Conservation (phyloP, 768 basidiomycete genomes). For the Hypsizygus marmoreus region DNA sequence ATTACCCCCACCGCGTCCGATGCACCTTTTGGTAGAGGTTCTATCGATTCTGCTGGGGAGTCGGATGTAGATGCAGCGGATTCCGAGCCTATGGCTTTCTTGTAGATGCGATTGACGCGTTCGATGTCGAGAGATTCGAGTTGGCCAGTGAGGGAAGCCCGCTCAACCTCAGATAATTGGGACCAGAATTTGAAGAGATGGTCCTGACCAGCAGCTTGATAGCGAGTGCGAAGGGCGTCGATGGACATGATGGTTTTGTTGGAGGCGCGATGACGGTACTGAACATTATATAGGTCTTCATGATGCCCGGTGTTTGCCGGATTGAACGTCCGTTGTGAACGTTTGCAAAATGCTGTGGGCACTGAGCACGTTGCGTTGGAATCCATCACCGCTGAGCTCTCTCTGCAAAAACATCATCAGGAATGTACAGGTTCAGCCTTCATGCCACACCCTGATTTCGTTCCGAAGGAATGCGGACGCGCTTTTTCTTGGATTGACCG, state of each 20-base stretch:
- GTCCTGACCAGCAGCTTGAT: slow-evolving; percentile 79
- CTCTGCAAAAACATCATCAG: too few species aligned
- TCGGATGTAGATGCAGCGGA: slow-evolving; percentile 43
- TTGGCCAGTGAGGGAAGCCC: slow-evolving; percentile 63
- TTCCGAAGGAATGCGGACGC: too few species aligned
- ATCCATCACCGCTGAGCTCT: too few species aligned
- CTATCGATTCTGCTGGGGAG: slow-evolving; percentile 54
- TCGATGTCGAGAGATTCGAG: slow-evolving; percentile 82
- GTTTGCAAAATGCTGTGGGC: not conserved
- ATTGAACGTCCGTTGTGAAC: not conserved
- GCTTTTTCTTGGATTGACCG: too few species aligned
- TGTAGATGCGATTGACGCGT: slow-evolving; percentile 88
- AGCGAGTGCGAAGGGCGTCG: slow-evolving; percentile 60
- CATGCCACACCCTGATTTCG: too few species aligned
- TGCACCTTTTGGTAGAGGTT: slow-evolving; percentile 79
- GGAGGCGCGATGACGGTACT: slow-evolving; percentile 8
- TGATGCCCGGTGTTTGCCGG: slow-evolving; percentile 22
- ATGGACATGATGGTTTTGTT: slow-evolving; percentile 49
- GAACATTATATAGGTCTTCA: slow-evolving; percentile 3
- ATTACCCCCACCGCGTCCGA: slow-evolving; percentile 62
- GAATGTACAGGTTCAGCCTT: too few species aligned
- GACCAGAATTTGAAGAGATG: slow-evolving; percentile 92
- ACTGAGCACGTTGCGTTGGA: not conserved
- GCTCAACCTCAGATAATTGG: slow-evolving; percentile 65
- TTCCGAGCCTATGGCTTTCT: slow-evolving; percentile 73